A percentile compares a stretch with the other conserved stretches of the same genome.
Evolutionary conservation across 1,284 basidiomycete genomes (phyloP).

Genomic region (Bjerkandera adusta): DNA sequence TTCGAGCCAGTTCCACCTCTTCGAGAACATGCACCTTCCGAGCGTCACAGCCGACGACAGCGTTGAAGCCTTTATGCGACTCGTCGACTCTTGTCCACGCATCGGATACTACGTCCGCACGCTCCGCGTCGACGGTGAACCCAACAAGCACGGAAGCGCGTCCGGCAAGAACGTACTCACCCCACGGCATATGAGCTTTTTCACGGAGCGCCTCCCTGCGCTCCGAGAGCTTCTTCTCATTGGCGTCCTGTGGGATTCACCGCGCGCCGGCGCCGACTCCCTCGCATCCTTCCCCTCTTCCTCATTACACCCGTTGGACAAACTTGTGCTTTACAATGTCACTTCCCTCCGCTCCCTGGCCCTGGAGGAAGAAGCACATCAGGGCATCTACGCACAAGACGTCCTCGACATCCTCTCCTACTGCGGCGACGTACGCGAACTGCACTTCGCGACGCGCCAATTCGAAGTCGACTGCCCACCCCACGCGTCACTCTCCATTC

Average conservation of each 20-base stretch:
- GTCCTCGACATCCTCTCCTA: slow-evolving; percentile 6
- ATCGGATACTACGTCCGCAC: slow-evolving; percentile 1
- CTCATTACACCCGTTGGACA: background rate
- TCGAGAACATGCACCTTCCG: slow-evolving; percentile 2
- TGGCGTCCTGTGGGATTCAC: slow-evolving; percentile 3
- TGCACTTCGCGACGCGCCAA: slow-evolving; percentile 2
- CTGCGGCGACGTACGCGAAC: background rate
- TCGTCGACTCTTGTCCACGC: background rate
- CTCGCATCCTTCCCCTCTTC: too few relatives aligned
- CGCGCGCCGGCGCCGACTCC: slow-evolving; percentile 1
- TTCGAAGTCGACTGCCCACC: slow-evolving; percentile 1
- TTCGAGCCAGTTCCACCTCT: slow-evolving; percentile 11
- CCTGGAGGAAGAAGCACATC: background rate
- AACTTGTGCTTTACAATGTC: slow-evolving; percentile 1
- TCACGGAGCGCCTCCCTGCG: slow-evolving; percentile 2
- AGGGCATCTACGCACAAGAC: slow-evolving; percentile 7
- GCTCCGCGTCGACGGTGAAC: slow-evolving; percentile 3
- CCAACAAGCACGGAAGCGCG: too few relatives aligned
- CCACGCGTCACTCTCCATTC: background rate
- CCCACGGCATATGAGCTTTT: background rate
- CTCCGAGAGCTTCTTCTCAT: slow-evolving; percentile 1
- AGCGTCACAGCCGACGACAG: background rate
- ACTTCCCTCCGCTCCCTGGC: background rate
- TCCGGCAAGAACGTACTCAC: slow-evolving; percentile 6
- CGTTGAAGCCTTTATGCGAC: background rate